These are phyloP conservation scores for Sordariomycetes sp. DNA, from an alignment of 2,329 filamentous ascomycete genomes.

Conservation along the genomic window DNA sequence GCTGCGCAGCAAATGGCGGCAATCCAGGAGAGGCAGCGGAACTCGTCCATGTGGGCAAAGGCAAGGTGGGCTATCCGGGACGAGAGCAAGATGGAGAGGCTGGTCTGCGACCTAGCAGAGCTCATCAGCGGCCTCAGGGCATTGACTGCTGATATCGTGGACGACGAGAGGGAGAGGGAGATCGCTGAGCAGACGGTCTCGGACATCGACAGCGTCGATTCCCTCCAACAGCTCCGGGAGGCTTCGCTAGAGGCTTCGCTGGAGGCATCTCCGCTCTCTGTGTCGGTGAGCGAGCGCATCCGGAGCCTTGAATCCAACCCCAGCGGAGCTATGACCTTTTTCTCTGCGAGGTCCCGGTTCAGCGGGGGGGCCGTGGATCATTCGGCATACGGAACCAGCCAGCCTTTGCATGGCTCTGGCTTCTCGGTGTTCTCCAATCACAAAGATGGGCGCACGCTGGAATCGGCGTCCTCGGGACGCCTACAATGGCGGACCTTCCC, in stretches of 20 bases:
- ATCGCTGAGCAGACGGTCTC: background rate
- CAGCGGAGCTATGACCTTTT: background rate
- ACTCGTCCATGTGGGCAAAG: background rate
- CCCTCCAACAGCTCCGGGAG: slow-evolving; percentile 1
- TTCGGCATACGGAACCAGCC: background rate
- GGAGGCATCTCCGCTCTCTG: background rate
- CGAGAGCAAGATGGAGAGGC: slow-evolving; percentile 1
- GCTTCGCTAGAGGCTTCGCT: background rate
- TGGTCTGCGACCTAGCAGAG: background rate
- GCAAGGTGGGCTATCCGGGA: slow-evolving; percentile 4
- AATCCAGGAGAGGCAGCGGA: background rate
- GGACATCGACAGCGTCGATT: slow-evolving; percentile 1
- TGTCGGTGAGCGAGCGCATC: background rate
- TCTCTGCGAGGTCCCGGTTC: background rate
- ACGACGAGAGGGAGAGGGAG: background rate
- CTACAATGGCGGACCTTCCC: background rate
- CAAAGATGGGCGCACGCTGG: background rate
- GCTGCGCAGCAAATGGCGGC: background rate
- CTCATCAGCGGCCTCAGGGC: background rate
- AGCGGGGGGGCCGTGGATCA: background rate
- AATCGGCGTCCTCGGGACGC: background rate
- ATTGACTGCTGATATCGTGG: background rate
- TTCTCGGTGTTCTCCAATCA: background rate
- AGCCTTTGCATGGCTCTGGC: background rate
- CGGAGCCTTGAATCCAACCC: background rate